Evolutionary conservation across 768 basidiomycete species (phyloP).

Genomic region (Lenzites betulinus): DNA sequence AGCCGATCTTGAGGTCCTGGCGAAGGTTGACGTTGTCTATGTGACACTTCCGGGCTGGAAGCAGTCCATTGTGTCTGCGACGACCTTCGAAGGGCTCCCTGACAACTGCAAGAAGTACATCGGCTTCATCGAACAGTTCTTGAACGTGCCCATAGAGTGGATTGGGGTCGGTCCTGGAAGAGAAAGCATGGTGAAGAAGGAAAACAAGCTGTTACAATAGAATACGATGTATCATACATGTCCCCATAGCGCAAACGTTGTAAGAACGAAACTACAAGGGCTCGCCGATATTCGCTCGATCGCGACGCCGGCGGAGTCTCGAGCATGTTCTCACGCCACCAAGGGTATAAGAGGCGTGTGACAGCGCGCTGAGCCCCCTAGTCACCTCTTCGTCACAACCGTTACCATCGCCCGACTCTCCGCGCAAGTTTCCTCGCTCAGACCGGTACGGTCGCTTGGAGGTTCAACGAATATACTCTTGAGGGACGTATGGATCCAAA

Average conservation of each 20-base stretch:
- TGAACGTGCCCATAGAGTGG: constrained; percentile 81
- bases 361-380: constrained; percentile 20
- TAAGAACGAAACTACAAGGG: not conserved
- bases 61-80: constrained; percentile 63
- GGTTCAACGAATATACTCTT: constrained; percentile 21
- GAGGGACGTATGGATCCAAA: constrained; percentile 27
- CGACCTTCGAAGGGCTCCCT: constrained; percentile 74
- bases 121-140: constrained; percentile 77
- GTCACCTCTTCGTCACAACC: constrained; percentile 38
- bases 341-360: constrained; percentile 33
- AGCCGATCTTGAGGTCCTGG: constrained; percentile 87
- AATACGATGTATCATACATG: constrained; percentile 9
- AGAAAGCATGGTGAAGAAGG: constrained; percentile 66
- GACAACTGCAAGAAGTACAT: constrained; percentile 85
- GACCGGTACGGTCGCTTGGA: constrained; percentile 20
- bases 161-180: constrained; percentile 91
- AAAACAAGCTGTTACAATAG: constrained; percentile 13
- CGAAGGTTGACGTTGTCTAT: constrained; percentile 81
- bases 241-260: not conserved
- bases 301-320: constrained; percentile 8
- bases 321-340: constrained; percentile 31
- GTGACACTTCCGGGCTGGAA: constrained; percentile 93
- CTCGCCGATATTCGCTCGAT: not conserved
- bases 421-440: constrained; percentile 13
- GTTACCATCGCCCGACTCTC: constrained; percentile 30